Evolutionary conservation across 73 alveolate species (phyloP).

Genomic region (Breviolum minutum): DNA sequence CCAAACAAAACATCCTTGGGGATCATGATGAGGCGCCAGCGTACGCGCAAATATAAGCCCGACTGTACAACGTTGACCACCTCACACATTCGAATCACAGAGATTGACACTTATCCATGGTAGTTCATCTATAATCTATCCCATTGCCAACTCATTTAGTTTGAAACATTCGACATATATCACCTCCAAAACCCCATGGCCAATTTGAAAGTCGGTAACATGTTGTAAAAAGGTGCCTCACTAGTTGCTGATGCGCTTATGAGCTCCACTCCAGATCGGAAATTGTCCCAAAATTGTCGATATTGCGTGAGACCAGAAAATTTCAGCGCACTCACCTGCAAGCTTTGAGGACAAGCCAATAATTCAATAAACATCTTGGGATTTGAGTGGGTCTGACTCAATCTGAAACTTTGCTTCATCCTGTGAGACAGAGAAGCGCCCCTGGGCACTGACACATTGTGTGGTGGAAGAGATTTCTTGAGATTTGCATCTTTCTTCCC

Average conservation of each 20-base stretch:
- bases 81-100: not conserved
- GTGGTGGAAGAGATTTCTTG: too few species aligned
- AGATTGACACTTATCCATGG: too few species aligned
- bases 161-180: too few species aligned
- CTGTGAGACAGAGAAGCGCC: too few species aligned
- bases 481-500: too few species aligned
- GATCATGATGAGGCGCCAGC: slow-evolving; percentile 83
- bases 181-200: too few species aligned
- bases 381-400: not conserved
- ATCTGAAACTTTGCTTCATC: not conserved
- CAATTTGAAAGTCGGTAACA: too few species aligned
- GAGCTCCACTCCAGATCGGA: slow-evolving; percentile 69
- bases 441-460: too few species aligned
- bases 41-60: slow-evolving; percentile 68
- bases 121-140: too few species aligned
- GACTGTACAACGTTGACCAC: slow-evolving; percentile 79
- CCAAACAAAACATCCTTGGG: slow-evolving; percentile 51
- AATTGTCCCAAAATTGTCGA: slow-evolving; percentile 92
- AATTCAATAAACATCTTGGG: too few species aligned
- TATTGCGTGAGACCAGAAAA: slow-evolving; percentile 50
- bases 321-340: slow-evolving; percentile 51
- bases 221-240: not conserved
- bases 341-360: not conserved
- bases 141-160: too few species aligned
- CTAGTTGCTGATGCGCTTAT: slow-evolving; percentile 63